A percentile compares a stretch with the other conserved stretches of the same genome.
Conservation (phyloP, 2,329 filamentous ascomycete species). For the Talaromyces sp. region DNA sequence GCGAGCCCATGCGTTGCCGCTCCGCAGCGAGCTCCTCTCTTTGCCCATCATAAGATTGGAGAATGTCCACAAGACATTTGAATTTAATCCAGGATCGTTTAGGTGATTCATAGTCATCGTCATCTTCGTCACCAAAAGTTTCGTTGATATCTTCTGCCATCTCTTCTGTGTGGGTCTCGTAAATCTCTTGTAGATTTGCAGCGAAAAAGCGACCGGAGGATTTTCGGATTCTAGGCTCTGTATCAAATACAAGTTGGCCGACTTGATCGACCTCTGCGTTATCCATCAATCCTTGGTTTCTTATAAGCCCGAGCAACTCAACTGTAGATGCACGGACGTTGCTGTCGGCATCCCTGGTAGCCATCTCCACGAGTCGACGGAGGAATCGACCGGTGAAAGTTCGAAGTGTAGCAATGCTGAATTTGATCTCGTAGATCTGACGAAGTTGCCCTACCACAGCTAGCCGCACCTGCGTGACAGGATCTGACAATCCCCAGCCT, state of each 20-base stretch:
- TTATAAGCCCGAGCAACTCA: constrained; percentile 73
- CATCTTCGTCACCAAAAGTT: constrained; percentile 67
- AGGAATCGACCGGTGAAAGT: constrained; percentile 93
- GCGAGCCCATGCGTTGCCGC: constrained; percentile 18
- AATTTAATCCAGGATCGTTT: constrained; percentile 83
- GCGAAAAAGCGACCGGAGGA: constrained; percentile 88
- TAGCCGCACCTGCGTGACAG: constrained; percentile 66
- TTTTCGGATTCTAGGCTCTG: constrained; percentile 77
- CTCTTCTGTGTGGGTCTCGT: constrained; percentile 74
- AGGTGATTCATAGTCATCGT: constrained; percentile 67
- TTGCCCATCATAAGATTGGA: constrained; percentile 75
- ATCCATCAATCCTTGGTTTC: constrained; percentile 80
- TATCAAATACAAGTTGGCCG: constrained; percentile 83
- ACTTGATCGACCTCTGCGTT: constrained; percentile 87
- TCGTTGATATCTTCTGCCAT: constrained; percentile 79
- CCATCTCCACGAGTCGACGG: constrained; percentile 84
- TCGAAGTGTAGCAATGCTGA: constrained; percentile 70
- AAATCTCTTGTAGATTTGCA: constrained; percentile 77
- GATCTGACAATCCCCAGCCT: constrained; percentile 91
- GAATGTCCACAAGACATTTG: constrained; percentile 81
- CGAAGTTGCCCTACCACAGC: constrained; percentile 82
- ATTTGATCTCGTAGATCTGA: constrained; percentile 72
- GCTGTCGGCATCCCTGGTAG: constrained; percentile 76
- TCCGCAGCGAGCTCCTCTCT: constrained; percentile 32
- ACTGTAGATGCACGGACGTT: constrained; percentile 76